A percentile compares a stretch with the other conserved stretches of the same genome.
phyloP scores from a whole-genome alignment of 2,329 filamentous ascomycete species.

The Neopestalotiopsis clavispora region DNA sequence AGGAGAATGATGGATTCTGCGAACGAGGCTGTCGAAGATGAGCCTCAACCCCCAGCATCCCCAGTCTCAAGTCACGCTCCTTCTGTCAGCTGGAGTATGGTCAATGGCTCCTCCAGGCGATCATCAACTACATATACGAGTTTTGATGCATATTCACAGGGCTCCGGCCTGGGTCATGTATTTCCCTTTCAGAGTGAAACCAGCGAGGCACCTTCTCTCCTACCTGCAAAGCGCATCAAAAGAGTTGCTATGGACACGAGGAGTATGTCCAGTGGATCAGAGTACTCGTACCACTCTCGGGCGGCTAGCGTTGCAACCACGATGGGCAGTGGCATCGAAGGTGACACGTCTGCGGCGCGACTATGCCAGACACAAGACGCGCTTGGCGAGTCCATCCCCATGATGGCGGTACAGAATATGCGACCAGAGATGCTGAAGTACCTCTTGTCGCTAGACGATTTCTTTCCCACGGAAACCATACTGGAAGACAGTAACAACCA shows the following conservation, averaged over 20 bases:
- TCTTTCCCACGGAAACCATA: constrained; percentile 73
- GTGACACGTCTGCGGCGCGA: constrained; percentile 83
- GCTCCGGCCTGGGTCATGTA: constrained; percentile 76
- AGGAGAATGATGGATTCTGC: constrained; percentile 80
- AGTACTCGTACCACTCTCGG: constrained; percentile 80
- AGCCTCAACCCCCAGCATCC: constrained; percentile 40
- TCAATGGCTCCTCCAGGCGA: constrained; percentile 49
- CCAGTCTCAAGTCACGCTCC: constrained; percentile 48
- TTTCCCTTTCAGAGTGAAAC: constrained; percentile 82
- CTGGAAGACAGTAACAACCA: constrained; percentile 88
- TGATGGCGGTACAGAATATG: constrained; percentile 82
- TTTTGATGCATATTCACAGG: constrained; percentile 58
- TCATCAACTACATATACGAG: constrained; percentile 47
- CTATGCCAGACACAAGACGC: constrained; percentile 73
- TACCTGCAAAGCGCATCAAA: constrained; percentile 63
- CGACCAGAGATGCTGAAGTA: constrained; percentile 78
- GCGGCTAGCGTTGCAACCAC: constrained; percentile 82
- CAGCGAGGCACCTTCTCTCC: constrained; percentile 39
- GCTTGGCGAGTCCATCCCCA: constrained; percentile 81
- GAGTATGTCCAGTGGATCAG: constrained; percentile 86
- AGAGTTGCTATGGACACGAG: constrained; percentile 88
- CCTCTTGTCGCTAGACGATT: constrained; percentile 75
- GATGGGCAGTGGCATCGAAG: constrained; percentile 74
- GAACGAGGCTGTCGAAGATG: constrained; percentile 51
- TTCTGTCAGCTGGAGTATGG: constrained; percentile 53